Percentiles rank a stretch among this genome's conserved stretches.
Conservation (phyloP, 352 stramenopile genomes). For the Blastocystis sp. region DNA sequence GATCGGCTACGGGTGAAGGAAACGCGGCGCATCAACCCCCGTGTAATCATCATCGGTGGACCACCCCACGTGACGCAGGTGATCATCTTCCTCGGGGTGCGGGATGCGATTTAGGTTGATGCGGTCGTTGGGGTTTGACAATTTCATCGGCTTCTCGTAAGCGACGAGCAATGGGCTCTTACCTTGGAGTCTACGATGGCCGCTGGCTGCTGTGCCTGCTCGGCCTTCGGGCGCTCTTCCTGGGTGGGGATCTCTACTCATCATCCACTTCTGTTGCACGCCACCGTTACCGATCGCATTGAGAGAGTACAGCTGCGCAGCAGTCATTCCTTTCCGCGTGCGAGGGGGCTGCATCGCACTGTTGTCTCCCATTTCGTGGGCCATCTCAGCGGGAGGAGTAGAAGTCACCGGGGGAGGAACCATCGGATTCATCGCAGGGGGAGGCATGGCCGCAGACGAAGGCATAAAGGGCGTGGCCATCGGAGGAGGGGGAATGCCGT, state of each 20-base stretch:
- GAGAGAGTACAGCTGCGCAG: conserved; percentile 58
- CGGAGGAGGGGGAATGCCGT: conserved; percentile 14
- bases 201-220: neutral
- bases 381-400: neutral
- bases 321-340: conserved; percentile 41
- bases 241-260: conserved; percentile 11
- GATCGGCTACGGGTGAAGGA: conserved; percentile 7
- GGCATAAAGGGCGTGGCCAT: conserved; percentile 48
- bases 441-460: neutral
- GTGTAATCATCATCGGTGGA: conserved; percentile 45
- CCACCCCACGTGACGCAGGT: conserved; percentile 7
- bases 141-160: conserved; percentile 36
- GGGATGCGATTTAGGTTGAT: conserved; percentile 68
- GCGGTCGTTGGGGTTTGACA: conserved; percentile 30
- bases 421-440: neutral
- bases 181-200: conserved; percentile 25
- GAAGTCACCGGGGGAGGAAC: conserved; percentile 15
- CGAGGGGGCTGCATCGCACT: neutral
- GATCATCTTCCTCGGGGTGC: conserved; percentile 55
- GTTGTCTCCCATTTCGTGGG: neutral
- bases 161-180: neutral
- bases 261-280: neutral
- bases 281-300: conserved; percentile 44
- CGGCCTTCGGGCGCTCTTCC: neutral
- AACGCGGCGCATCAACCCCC: neutral